Conservation (phyloP, 2,329 filamentous ascomycete species). For the Blastomyces percursus region DNA sequence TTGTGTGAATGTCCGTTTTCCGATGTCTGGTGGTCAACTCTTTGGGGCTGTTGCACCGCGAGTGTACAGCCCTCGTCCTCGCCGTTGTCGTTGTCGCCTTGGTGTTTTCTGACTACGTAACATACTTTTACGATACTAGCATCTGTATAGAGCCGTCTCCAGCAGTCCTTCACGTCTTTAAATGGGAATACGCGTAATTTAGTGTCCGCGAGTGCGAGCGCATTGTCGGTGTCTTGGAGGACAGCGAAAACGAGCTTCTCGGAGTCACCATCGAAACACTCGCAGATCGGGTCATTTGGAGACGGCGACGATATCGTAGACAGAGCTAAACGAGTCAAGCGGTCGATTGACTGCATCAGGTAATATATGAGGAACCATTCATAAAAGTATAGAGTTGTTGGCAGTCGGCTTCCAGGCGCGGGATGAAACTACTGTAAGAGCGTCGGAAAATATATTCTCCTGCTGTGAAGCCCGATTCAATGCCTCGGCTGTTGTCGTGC, state of each 20-base stretch:
- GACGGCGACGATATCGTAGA: slow-evolving; percentile 21
- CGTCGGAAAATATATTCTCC: neutral
- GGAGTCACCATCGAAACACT: slow-evolving; percentile 23
- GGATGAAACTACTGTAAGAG: too few relatives aligned
- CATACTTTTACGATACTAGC: slow-evolving; percentile 41
- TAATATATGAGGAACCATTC: too few relatives aligned
- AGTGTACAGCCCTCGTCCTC: neutral
- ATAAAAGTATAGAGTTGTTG: neutral
- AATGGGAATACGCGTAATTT: slow-evolving; percentile 48
- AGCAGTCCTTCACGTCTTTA: slow-evolving; percentile 44
- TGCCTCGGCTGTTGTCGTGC: too few relatives aligned
- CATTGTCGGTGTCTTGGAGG: slow-evolving; percentile 29
- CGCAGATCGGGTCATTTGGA: slow-evolving; percentile 27
- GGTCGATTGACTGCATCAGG: slow-evolving; percentile 13
- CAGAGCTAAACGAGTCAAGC: slow-evolving; percentile 19
- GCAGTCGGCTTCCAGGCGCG: neutral
- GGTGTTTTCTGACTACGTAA: slow-evolving; percentile 20
- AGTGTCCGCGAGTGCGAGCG: slow-evolving; percentile 40
- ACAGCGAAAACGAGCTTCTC: slow-evolving; percentile 18
- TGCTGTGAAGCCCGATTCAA: neutral
- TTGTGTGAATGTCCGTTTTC: slow-evolving; percentile 11
- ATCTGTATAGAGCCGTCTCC: slow-evolving; percentile 49
- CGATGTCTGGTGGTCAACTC: slow-evolving; percentile 7
- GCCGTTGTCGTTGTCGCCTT: neutral
- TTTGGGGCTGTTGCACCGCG: neutral